These are phyloP conservation scores for Cladophialophora psammophila DNA, from an alignment of 2,329 filamentous ascomycete species.

Conservation along the genomic window DNA sequence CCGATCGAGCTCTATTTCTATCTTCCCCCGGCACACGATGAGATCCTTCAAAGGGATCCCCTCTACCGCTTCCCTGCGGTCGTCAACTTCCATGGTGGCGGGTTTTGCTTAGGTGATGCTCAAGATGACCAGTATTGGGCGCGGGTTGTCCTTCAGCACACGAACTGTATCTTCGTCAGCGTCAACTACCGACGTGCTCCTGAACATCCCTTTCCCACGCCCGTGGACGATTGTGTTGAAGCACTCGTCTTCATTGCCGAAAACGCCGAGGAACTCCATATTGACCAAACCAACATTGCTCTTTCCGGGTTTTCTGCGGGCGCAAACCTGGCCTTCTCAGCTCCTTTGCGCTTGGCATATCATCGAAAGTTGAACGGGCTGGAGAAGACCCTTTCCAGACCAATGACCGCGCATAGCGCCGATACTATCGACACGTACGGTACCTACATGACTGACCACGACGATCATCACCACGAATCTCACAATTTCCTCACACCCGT, in stretches of 20 bases:
- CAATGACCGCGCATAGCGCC: slow-evolving; percentile 39
- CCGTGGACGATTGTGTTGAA: slow-evolving; percentile 70
- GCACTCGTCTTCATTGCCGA: slow-evolving; percentile 65
- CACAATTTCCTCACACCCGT: slow-evolving; percentile 27
- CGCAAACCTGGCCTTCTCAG: slow-evolving; percentile 68
- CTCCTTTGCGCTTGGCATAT: slow-evolving; percentile 64
- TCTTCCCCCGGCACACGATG: slow-evolving; percentile 56
- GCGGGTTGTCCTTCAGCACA: slow-evolving; percentile 61
- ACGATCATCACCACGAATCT: slow-evolving; percentile 23
- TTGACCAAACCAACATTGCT: slow-evolving; percentile 65
- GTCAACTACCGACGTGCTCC: slow-evolving; percentile 69
- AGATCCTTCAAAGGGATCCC: slow-evolving; percentile 43
- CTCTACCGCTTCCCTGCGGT: slow-evolving; percentile 62
- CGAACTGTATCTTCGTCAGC: slow-evolving; percentile 65
- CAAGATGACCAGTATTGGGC: slow-evolving; percentile 69
- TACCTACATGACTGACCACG: slow-evolving; percentile 24
- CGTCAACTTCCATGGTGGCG: slow-evolving; percentile 70
- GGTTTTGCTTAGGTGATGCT: slow-evolving; percentile 66
- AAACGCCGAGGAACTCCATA: slow-evolving; percentile 62
- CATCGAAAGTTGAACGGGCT: slow-evolving; percentile 43
- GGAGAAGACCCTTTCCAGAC: slow-evolving; percentile 42
- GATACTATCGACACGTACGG: slow-evolving; percentile 27
- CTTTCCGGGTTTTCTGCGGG: slow-evolving; percentile 70
- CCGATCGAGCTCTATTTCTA: slow-evolving; percentile 68
- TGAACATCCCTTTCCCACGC: slow-evolving; percentile 67